Base-by-base conservation (phyloP, 2,329 filamentous ascomycete species). In the Byssoonygena ceratinophila region DNA sequence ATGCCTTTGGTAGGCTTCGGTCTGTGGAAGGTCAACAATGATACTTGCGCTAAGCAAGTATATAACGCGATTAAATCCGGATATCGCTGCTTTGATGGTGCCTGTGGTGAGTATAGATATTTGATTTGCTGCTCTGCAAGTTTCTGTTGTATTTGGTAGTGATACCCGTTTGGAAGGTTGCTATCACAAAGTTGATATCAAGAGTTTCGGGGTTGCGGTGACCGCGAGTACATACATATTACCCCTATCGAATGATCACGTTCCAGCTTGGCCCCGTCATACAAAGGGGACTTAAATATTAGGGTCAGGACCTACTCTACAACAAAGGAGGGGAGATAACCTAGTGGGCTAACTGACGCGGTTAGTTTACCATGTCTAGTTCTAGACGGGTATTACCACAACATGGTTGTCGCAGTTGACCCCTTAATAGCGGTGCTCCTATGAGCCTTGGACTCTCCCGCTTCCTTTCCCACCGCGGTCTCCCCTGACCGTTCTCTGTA, bases 21-120 rank as follows among this genome's bases (percentile, higher is more conserved):
- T 55, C 78, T 91, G 60, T 92, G 87, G 87, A 92, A 92, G 74
- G 84, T 92, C 59, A 80, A 81, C 68, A 85, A 84, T 60, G 78
- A 80, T 51, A 82, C 80, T 52, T 82, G 79, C 64, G 81, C 86
- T 62, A 85, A 91, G 62, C 80, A 79, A 55, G 82, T 91, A 60
- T 91, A 91, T 76, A 83, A 89, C 57, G 76, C 75, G 57, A 81
- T 81, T 65, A 80, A 80, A 66, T 71, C 74, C 25, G 79, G 79
- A 43, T 81, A 81, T 67, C 72, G 78, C 58, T 71, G 79, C 32
- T 80, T 82, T 54, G 79, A 82, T 59, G 78, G 79, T 54, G 79
- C 79, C 54, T 79, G 76, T 62, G 76, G 75, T 77, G 70, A 46
- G 66, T 61, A 41, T 22, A 2, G 29, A 41, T 46, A 7, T 45